Percentiles rank a stretch among this genome's conserved stretches.
Evolutionary conservation across 169 alveolate species (phyloP).

Genomic region (Eimeria praecox): DNA sequence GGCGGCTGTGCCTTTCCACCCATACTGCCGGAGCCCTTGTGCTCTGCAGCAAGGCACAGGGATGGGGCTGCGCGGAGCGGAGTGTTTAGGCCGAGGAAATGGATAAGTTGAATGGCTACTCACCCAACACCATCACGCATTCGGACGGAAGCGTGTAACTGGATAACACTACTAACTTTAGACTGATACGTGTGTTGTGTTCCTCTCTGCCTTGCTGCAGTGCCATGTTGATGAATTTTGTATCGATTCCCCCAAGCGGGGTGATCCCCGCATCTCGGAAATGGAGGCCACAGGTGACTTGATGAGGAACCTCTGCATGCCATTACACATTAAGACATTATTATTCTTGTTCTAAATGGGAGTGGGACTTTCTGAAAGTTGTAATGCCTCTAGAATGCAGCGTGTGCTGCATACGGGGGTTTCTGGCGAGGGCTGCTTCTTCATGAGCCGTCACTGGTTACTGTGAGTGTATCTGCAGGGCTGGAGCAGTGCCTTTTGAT

Average conservation of each 20-base stretch:
- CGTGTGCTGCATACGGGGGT: not conserved
- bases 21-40: not conserved
- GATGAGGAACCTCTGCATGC: not conserved
- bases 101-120: not conserved
- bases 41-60: not conserved
- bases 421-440: not conserved
- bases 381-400: not conserved
- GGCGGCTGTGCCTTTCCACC: not conserved
- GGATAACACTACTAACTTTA: not conserved
- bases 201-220: slow-evolving; percentile 49
- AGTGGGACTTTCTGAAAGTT: not conserved
- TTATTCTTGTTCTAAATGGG: too few relatives aligned
- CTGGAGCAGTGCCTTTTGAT: slow-evolving; percentile 78
- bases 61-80: not conserved
- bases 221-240: slow-evolving; percentile 80
- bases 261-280: slow-evolving; percentile 80
- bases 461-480: slow-evolving; percentile 36
- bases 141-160: not conserved
- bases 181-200: not conserved
- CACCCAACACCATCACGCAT: not conserved
- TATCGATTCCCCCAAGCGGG: slow-evolving; percentile 83
- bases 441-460: not conserved
- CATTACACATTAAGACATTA: not conserved
- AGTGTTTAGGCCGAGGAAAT: not conserved
- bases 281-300: slow-evolving; percentile 78